Conservation (phyloP, 768 basidiomycete species). For the Leccinum disarticulatum region DNA sequence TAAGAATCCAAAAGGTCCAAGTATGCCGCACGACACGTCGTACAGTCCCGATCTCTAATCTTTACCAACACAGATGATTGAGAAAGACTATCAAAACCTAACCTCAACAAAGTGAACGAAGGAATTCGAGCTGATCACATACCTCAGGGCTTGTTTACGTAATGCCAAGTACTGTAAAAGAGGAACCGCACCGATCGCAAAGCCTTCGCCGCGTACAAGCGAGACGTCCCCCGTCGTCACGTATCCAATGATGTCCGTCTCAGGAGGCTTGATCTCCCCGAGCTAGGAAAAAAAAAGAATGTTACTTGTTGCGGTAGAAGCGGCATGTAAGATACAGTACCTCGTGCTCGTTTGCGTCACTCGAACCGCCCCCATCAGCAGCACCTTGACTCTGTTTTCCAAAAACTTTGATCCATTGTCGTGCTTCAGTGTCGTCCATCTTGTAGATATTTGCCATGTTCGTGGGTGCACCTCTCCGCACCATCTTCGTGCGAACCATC, state of each 20-base stretch:
- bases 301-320: not conserved
- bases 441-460: conserved; percentile 75
- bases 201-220: conserved; percentile 72
- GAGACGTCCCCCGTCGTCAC: conserved; percentile 85
- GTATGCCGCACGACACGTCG: conserved; percentile 51
- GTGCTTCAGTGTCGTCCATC: conserved; percentile 53
- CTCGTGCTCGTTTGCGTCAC: conserved; percentile 22
- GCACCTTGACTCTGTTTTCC: conserved; percentile 15
- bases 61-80: conserved; percentile 51
- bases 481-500: conserved; percentile 60
- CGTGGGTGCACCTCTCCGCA: conserved; percentile 67
- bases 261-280: conserved; percentile 41
- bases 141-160: conserved; percentile 48
- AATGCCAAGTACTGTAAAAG: conserved; percentile 52
- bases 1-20: conserved; percentile 38
- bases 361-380: conserved; percentile 19
- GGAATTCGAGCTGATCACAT: not conserved
- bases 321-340: conserved; percentile 21
- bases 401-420: conserved; percentile 44
- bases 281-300: conserved; percentile 36
- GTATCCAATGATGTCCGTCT: conserved; percentile 67
- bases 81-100: conserved; percentile 16
- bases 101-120: not conserved
- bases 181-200: conserved; percentile 74
- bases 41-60: conserved; percentile 60